Percentiles rank a stretch among this genome's conserved stretches.
Conservation (phyloP, 306 rosid species). For the Ormosia semicastrata region DNA sequence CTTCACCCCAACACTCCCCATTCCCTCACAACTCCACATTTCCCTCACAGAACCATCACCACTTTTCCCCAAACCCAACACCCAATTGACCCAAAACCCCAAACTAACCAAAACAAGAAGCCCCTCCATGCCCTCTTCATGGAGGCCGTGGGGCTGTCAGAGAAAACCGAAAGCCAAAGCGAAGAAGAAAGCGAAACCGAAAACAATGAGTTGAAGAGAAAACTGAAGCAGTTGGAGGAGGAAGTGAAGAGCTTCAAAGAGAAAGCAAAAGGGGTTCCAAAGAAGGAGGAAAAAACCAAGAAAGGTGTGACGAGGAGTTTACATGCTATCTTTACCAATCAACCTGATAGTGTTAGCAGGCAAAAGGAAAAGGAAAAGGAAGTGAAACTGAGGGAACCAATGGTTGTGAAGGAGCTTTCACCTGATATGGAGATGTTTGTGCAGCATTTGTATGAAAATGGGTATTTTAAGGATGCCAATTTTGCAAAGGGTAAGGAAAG, state of each 20-base stretch:
- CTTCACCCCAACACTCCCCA: neutral
- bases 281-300: neutral
- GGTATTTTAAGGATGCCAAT: constrained; percentile 66
- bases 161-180: constrained; percentile 1
- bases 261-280: neutral
- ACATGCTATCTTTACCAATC: constrained; percentile 29
- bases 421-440: constrained; percentile 54
- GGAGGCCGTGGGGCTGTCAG: constrained; percentile 35
- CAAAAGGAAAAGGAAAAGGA: neutral
- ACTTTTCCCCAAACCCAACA: constrained; percentile 16
- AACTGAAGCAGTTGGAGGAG: constrained; percentile 30
- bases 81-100: constrained; percentile 10
- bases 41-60: constrained; percentile 24
- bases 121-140: constrained; percentile 46
- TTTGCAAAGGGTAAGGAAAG: constrained; percentile 24
- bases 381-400: constrained; percentile 21
- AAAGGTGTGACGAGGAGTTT: constrained; percentile 25
- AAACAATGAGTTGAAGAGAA: constrained; percentile 30
- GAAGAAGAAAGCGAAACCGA: neutral
- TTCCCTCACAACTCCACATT: constrained; percentile 21
- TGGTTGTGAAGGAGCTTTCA: constrained; percentile 45
- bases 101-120: constrained; percentile 1
- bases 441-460: constrained; percentile 47
- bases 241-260: constrained; percentile 31
- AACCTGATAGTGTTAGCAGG: neutral